These are phyloP conservation scores for Cladophialophora bantiana DNA, from an alignment of 2,329 filamentous ascomycete genomes.

Conservation along the genomic window DNA sequence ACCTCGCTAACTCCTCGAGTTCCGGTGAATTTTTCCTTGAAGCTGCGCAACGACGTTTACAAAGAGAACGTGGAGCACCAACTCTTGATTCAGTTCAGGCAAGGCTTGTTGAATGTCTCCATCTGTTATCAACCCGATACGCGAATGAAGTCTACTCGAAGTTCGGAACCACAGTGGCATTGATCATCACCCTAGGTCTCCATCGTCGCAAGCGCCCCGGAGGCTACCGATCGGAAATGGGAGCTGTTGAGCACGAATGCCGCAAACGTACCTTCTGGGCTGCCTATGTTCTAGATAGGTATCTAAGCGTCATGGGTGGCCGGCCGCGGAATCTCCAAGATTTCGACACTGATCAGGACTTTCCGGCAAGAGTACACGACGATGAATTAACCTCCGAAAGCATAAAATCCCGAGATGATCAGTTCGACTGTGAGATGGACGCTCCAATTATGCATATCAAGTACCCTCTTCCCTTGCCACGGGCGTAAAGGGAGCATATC, in stretches of 20 bases:
- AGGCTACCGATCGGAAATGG: constrained; percentile 3
- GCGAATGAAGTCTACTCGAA: constrained; percentile 14
- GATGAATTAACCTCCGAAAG: constrained; percentile 5
- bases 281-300: constrained; percentile 6
- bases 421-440: constrained; percentile 19
- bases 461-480: not conserved
- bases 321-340: constrained; percentile 11
- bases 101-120: constrained; percentile 7
- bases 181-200: constrained; percentile 3
- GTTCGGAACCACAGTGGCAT: constrained; percentile 6
- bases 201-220: constrained; percentile 7
- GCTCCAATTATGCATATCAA: constrained; percentile 17
- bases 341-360: constrained; percentile 8
- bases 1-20: not conserved
- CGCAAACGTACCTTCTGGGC: constrained; percentile 6
- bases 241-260: constrained; percentile 6
- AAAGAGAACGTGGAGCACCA: not conserved
- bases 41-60: constrained; percentile 8
- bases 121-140: not conserved
- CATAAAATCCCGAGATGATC: not conserved
- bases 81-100: constrained; percentile 5
- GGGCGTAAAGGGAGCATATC: not conserved
- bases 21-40: not conserved
- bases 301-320: constrained; percentile 14
- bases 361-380: constrained; percentile 5